phyloP scores from a whole-genome alignment of 352 stramenopile genomes.

The Phytophthora agathidicida region DNA sequence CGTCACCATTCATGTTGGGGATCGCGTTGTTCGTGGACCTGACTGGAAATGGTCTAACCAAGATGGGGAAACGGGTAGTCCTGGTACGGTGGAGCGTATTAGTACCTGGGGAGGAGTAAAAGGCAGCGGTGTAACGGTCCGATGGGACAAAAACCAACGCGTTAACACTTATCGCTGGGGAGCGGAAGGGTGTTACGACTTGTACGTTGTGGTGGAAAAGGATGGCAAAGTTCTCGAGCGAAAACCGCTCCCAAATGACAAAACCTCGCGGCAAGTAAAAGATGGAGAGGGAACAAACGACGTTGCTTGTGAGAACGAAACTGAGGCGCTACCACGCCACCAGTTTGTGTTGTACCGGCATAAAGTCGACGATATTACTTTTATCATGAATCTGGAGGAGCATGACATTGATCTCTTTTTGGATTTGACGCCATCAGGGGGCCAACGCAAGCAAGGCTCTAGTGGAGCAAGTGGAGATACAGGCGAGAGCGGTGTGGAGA shows the following conservation, averaged over 20 bases:
- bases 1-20: conserved; percentile 54
- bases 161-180: conserved; percentile 87
- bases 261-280: conserved; percentile 14
- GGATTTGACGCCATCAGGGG: conserved; percentile 36
- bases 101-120: conserved; percentile 80
- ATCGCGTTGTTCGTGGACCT: conserved; percentile 72
- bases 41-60: conserved; percentile 87
- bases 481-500: conserved; percentile 20
- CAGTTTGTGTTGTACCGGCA: conserved; percentile 73
- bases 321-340: conserved; percentile 41
- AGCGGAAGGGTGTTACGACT: conserved; percentile 77
- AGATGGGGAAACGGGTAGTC: conserved; percentile 65
- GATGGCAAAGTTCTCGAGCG: conserved; percentile 48
- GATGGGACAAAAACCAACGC: conserved; percentile 85
- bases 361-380: conserved; percentile 48
- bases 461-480: not conserved
- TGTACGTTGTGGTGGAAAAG: conserved; percentile 73
- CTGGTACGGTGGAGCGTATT: conserved; percentile 78
- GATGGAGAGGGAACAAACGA: not conserved
- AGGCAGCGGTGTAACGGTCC: conserved; percentile 77
- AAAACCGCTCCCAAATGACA: conserved; percentile 51
- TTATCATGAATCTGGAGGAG: conserved; percentile 59
- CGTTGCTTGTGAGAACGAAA: conserved; percentile 16
- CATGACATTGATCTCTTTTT: conserved; percentile 64
- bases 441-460: conserved; percentile 3